Evolutionary conservation across 169 alveolate species (phyloP), one percentile per base, ranked within the genome.

Genomic region (Cryptosporidium xiaoi): DNA sequence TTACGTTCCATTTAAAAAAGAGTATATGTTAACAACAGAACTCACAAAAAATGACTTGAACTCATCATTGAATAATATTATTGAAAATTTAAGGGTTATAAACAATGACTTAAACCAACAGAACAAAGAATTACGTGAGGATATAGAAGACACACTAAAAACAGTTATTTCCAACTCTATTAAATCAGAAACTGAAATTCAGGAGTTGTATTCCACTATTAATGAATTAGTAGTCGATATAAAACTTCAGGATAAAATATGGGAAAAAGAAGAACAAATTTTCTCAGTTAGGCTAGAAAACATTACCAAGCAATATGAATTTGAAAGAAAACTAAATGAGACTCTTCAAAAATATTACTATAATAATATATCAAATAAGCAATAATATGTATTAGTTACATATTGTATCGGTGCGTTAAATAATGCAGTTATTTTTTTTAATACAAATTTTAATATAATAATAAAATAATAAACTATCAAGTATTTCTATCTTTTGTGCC

Each of bases 321-420:
- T 77, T 31, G 93, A 90, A 65, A 84, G 68, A 51, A 83, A 77
- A 33, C 60, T 69, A 15, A 90, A 90, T 60, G 77, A 84, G 67
- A 66, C 90, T 12, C 65, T 90, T 27, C 93, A 90, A 82, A 60
- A 68, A 27, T n/a, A 68, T 16, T 90, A 90, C 56, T 64, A 71
- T 8, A 83, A 82, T 6, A 3, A 40, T 67, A 67, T 67, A 27
- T 24, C 16, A 24, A 20, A 20, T 55, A 55, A 20, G 18, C 24
- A 55, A 3, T 20, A 20, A 13, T 55, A 24, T 24, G 27, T 24
- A 24, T 24, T 24, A 24, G 27, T 24, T 24, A 24, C 27, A 24
- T 24, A 24, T 0, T 24, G 27, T 24, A 24, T 24, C 27, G 27
- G 27, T 24, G 27, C 27, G 27, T 24, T 24, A 24, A 24, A 24